Evolutionary conservation across 129 eudicot genomes (phyloP).

Genomic region (Artemisia annua): DNA sequence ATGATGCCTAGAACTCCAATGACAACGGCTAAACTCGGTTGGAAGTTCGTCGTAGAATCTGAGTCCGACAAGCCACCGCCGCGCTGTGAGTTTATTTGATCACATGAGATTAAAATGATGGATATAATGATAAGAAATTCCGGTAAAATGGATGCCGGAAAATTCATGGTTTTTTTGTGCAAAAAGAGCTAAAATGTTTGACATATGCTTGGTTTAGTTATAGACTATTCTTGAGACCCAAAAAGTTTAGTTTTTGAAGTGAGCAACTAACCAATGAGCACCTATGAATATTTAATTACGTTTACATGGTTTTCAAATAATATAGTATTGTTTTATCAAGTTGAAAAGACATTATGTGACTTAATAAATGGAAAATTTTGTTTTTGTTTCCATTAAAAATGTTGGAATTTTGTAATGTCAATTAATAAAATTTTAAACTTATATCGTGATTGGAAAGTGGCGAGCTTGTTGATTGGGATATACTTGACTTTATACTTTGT

Average conservation of each 20-base stretch:
- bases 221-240: conserved; percentile 35
- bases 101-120: conserved; percentile 9
- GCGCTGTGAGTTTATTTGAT: conserved; percentile 26
- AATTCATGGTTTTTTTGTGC: conserved; percentile 30
- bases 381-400: background rate
- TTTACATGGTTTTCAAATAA: background rate
- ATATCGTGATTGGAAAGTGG: conserved; percentile 26
- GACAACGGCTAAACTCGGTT: conserved; percentile 78
- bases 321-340: background rate
- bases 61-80: background rate
- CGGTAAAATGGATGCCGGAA: conserved; percentile 34
- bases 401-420: background rate
- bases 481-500: conserved; percentile 30
- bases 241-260: conserved; percentile 5
- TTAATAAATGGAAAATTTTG: background rate
- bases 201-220: conserved; percentile 35
- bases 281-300: background rate
- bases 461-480: conserved; percentile 2
- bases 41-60: conserved; percentile 33
- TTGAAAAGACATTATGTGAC: background rate
- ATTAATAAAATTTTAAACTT: background rate
- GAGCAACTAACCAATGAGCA: conserved; percentile 29
- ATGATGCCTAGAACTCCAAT: conserved; percentile 63
- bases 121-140: background rate
- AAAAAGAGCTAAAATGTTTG: conserved; percentile 25